Evolutionary conservation across 2,329 filamentous ascomycete genomes (phyloP).

Genomic region (Xylariaceae sp.): DNA sequence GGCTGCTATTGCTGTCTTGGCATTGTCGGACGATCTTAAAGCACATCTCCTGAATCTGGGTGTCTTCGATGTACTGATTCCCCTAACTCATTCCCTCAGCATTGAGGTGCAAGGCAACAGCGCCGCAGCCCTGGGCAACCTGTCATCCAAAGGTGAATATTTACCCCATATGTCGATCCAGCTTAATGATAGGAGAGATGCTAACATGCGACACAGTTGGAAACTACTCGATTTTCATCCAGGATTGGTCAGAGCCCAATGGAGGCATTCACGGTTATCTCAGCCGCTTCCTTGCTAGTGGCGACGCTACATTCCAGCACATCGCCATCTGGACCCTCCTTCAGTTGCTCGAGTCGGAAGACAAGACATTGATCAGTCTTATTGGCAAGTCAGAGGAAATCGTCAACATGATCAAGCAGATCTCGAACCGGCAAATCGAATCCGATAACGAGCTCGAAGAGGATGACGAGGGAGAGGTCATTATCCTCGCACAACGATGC

Average conservation of each 20-base stretch:
- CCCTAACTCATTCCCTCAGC: conserved; percentile 87
- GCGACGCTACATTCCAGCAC: conserved; percentile 96
- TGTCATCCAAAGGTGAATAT: conserved; percentile 85
- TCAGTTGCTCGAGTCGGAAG: conserved; percentile 91
- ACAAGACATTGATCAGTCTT: conserved; percentile 78
- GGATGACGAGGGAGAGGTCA: conserved; percentile 88
- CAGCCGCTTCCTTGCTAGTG: conserved; percentile 84
- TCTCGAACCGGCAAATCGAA: conserved; percentile 83
- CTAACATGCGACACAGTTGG: conserved; percentile 57
- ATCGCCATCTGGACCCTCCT: conserved; percentile 98
- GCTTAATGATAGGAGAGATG: not conserved
- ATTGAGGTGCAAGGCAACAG: conserved; percentile 99
- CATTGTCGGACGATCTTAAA: conserved; percentile 93
- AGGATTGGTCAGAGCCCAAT: conserved; percentile 87
- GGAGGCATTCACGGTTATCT: conserved; percentile 96
- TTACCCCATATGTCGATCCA: not conserved
- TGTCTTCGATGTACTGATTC: conserved; percentile 94
- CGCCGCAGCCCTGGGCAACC: conserved; percentile 87
- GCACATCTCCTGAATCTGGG: conserved; percentile 83
- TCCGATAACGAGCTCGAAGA: conserved; percentile 81
- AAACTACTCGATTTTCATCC: conserved; percentile 93
- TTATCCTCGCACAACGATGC: conserved; percentile 83
- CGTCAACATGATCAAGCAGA: conserved; percentile 83
- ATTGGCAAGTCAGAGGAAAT: conserved; percentile 90
- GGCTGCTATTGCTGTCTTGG: conserved; percentile 94